Evolutionary conservation across 2,329 filamentous ascomycete genomes (phyloP).

Genomic region (Colletotrichum tabaci): DNA sequence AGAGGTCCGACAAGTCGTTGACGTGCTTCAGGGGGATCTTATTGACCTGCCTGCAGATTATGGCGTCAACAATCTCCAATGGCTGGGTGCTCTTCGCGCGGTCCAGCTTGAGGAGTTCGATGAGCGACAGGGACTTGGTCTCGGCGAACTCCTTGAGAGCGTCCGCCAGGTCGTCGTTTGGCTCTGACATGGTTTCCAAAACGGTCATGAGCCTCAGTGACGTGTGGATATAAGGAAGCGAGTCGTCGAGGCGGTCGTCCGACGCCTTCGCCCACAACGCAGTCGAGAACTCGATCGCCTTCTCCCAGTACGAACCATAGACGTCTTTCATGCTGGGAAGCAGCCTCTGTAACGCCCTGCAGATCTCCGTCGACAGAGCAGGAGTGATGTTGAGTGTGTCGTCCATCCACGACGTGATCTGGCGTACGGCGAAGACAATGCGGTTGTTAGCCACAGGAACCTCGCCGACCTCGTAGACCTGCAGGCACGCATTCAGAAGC

Average conservation of each 20-base stretch:
- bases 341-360: slow-evolving; percentile 72
- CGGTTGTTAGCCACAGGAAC: slow-evolving; percentile 76
- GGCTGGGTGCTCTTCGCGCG: slow-evolving; percentile 71
- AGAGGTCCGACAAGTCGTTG: slow-evolving; percentile 78
- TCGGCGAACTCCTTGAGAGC: slow-evolving; percentile 75
- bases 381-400: slow-evolving; percentile 60
- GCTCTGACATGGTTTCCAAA: slow-evolving; percentile 76
- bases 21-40: slow-evolving; percentile 75
- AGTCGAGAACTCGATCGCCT: slow-evolving; percentile 71
- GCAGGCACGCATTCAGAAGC: slow-evolving; percentile 67
- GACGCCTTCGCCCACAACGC: slow-evolving; percentile 68
- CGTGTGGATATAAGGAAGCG: slow-evolving; percentile 76
- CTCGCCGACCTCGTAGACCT: slow-evolving; percentile 66
- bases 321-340: slow-evolving; percentile 84
- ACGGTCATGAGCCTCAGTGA: slow-evolving; percentile 79
- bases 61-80: slow-evolving; percentile 80
- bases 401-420: slow-evolving; percentile 81
- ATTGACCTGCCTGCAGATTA: slow-evolving; percentile 79
- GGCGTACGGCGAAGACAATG: slow-evolving; percentile 85
- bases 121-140: slow-evolving; percentile 69
- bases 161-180: slow-evolving; percentile 90
- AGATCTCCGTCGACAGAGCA: slow-evolving; percentile 65
- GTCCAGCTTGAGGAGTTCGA: slow-evolving; percentile 73
- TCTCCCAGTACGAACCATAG: slow-evolving; percentile 91
- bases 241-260: slow-evolving; percentile 59